A percentile compares a stretch with the other conserved stretches of the same genome.
Conservation (phyloP, 1,284 basidiomycete species). For the Boletus smithii region DNA sequence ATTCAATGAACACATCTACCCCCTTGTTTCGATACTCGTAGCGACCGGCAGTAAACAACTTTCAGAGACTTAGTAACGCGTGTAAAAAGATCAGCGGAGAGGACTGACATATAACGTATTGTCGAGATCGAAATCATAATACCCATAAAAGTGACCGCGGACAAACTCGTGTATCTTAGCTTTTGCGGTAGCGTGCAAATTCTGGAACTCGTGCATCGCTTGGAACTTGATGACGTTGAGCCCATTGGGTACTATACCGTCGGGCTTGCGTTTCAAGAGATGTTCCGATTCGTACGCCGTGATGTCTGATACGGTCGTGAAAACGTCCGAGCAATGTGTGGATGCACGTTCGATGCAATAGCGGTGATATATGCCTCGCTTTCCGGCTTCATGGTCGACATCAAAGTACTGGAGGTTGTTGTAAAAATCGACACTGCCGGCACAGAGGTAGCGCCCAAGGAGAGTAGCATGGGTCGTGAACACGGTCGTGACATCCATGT, state of each 20-base stretch:
- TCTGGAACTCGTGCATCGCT: slow-evolving; percentile 97
- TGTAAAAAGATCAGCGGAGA: not conserved
- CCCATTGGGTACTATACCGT: slow-evolving; percentile 97
- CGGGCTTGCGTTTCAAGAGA: slow-evolving; percentile 94
- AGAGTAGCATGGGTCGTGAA: slow-evolving; percentile 99
- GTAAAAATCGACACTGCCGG: slow-evolving; percentile 97
- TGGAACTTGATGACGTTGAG: slow-evolving; percentile 97
- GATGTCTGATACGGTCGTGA: slow-evolving; percentile 97
- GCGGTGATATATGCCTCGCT: slow-evolving; percentile 88
- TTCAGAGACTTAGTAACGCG: slow-evolving; percentile 12
- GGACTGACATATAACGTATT: slow-evolving; percentile 86
- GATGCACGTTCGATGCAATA: slow-evolving; percentile 97
- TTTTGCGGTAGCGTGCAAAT: slow-evolving; percentile 88
- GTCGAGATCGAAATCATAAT: slow-evolving; percentile 93
- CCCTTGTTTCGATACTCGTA: slow-evolving; percentile 99
- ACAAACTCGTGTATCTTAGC: slow-evolving; percentile 98
- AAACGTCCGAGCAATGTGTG: slow-evolving; percentile 94
- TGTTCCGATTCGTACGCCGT: slow-evolving; percentile 98
- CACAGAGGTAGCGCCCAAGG: slow-evolving; percentile 96
- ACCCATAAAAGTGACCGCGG: slow-evolving; percentile 96
- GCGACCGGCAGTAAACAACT: slow-evolving; percentile 96
- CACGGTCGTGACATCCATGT: slow-evolving; percentile 96
- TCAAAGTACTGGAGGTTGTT: slow-evolving; percentile 99
- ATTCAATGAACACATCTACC: slow-evolving; percentile 99
- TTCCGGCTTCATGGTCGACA: slow-evolving; percentile 98